These are phyloP conservation scores for Acanthochlamys bracteata DNA, from an alignment of 106 monocot genomes.

Conservation along the genomic window DNA sequence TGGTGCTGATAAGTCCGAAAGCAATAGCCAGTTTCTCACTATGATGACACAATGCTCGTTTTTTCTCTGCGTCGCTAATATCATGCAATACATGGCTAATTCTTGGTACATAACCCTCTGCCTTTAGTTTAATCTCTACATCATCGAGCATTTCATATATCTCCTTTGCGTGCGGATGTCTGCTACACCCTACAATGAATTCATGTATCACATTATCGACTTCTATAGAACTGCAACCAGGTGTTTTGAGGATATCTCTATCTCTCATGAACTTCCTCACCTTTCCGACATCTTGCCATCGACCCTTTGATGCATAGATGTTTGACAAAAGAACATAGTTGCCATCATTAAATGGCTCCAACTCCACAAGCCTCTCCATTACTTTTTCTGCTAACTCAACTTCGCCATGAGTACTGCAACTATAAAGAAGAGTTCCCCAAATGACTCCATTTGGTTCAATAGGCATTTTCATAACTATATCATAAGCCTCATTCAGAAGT, in stretches of 20 bases:
- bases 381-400: slow-evolving; percentile 19
- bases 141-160: slow-evolving; percentile 1
- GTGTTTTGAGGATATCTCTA: slow-evolving; percentile 10
- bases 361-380: slow-evolving; percentile 3
- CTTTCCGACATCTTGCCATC: slow-evolving; percentile 15
- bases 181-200: not conserved
- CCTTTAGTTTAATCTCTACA: slow-evolving; percentile 1
- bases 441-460: slow-evolving; percentile 6
- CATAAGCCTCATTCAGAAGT: slow-evolving; percentile 12
- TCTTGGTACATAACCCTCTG: slow-evolving; percentile 3
- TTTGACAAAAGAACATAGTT: slow-evolving; percentile 22
- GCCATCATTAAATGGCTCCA: slow-evolving; percentile 14
- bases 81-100: not conserved
- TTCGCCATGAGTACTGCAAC: slow-evolving; percentile 14
- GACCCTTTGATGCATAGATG: slow-evolving; percentile 4
- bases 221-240: slow-evolving; percentile 21
- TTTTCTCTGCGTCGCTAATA: slow-evolving; percentile 6
- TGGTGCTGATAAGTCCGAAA: slow-evolving; percentile 4
- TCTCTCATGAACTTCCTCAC: slow-evolving; percentile 19
- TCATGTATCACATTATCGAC: slow-evolving; percentile 10
- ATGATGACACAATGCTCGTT: slow-evolving; percentile 3
- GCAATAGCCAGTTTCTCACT: slow-evolving; percentile 10
- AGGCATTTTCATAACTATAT: slow-evolving; percentile 10
- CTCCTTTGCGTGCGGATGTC: slow-evolving; percentile 3
- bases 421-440: slow-evolving; percentile 15